Evolutionary conservation across 257 asterid genomes (phyloP), one percentile per base, ranked within the genome.

Genomic region (Nicotiana tabacum): DNA sequence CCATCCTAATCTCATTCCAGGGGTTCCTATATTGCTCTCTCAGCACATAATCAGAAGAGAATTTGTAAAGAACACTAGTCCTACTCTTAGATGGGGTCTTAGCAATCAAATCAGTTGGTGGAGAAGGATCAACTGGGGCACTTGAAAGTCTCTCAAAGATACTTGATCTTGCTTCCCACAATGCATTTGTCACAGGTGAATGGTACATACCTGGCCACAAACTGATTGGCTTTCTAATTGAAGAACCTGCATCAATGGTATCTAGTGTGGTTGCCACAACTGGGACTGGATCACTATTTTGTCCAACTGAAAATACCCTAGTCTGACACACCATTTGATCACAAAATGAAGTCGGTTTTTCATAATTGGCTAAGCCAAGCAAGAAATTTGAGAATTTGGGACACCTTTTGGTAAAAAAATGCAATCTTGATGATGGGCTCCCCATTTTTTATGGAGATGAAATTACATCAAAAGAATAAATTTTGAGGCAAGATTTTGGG

Each of bases 181-280:
- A 85, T 13, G 98, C 98, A 82, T 93, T 95, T 10, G 98, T 93
- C 27, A 93, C 98, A 27, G 98, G 98, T 16, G 98, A 93, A 88
- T 93, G 93, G 86, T 92, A 92, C 93, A 90, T 93, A 33, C 98
- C 98, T 5, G 98, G 98, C 98, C 97, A 94, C 74, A 95, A 88
- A 80, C 93, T 92, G 80, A 89, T 84, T 24, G 98, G 98, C 82
- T 91, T 95, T 82, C 98, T 89, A n/a, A 93, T 93, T 24, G 98
- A 95, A 79, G 90, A 88, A 74, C 98, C 90, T 21, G 98, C 98
- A 87, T 95, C 97, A 60, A 95, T 93, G 16, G 93, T 92, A 66
- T 67, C 86, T 89, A 11, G 10, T 91, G 62, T 33, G 37, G 77
- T 35, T 48, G 51, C 61, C 81, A 78, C 81, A 74, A 84, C 90